Evolutionary conservation across 306 rosid species (phyloP).

Genomic region (Spatholobus suberectus): DNA sequence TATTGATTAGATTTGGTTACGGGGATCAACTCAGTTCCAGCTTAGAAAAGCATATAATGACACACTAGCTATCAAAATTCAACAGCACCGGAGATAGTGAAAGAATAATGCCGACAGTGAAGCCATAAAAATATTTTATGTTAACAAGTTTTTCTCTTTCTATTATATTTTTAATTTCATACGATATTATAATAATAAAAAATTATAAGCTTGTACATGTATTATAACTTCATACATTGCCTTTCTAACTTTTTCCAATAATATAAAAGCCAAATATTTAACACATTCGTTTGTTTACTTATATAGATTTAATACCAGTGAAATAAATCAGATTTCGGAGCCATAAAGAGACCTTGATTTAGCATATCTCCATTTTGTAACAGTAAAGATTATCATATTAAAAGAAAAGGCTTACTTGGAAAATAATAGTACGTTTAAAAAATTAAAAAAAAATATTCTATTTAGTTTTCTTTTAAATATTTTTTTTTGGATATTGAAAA

Average conservation of each 20-base stretch:
- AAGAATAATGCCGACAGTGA: neutral
- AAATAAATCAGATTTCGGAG: no score
- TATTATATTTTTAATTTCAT: neutral
- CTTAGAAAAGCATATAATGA: constrained; percentile 23
- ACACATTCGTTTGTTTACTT: neutral
- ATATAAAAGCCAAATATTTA: neutral
- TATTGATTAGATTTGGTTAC: constrained; percentile 15
- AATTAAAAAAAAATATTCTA: neutral
- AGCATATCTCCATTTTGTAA: no score
- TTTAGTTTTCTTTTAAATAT: neutral
- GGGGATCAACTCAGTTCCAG: constrained; percentile 1
- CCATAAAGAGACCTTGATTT: no score
- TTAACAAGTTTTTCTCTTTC: neutral
- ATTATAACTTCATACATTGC: neutral
- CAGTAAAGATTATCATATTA: no score
- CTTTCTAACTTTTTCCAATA: neutral
- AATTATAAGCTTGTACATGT: no score
- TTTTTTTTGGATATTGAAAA: no score
- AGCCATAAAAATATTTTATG: neutral
- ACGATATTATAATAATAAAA: neutral
- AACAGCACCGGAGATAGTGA: neutral
- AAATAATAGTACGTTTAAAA: no score
- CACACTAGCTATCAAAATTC: constrained; percentile 32
- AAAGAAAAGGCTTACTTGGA: no score
- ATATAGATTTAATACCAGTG: neutral